Percentiles rank a stretch among this genome's conserved stretches.
Conservation (phyloP, 371 early-diverging fungal species). For the Gilbertella persicaria region DNA sequence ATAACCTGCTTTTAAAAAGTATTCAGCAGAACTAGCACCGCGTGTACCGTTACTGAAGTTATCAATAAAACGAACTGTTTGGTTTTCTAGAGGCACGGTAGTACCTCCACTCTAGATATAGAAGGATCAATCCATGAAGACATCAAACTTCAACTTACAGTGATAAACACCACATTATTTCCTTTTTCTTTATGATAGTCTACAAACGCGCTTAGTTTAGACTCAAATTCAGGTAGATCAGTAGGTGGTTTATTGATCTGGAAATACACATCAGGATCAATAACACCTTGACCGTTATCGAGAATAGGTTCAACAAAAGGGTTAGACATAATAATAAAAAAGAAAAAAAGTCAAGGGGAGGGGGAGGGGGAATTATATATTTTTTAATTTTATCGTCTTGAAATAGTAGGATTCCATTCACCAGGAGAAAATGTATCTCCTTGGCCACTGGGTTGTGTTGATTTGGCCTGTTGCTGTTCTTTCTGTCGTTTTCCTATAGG, state of each 20-base stretch:
- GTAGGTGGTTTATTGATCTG: constrained; percentile 74
- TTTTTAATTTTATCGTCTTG: not conserved
- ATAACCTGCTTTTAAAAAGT: constrained; percentile 89
- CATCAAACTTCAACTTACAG: constrained; percentile 49
- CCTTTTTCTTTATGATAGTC: constrained; percentile 56
- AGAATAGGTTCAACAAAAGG: constrained; percentile 29
- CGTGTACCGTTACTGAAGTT: constrained; percentile 97
- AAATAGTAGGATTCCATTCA: constrained; percentile 33
- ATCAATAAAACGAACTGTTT: constrained; percentile 98
- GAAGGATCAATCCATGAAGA: not conserved
- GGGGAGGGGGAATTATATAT: too few species aligned
- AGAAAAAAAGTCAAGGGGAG: too few species aligned
- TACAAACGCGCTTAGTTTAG: constrained; percentile 70
- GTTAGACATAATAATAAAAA: too few species aligned
- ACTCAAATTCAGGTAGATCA: constrained; percentile 66
- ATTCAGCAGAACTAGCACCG: constrained; percentile 95
- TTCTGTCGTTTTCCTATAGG: not conserved
- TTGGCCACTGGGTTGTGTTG: constrained; percentile 36
- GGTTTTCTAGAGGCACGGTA: constrained; percentile 93
- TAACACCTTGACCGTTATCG: constrained; percentile 57
- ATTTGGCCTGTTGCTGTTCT: constrained; percentile 3
- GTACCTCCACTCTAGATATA: constrained; percentile 89
- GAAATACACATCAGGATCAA: constrained; percentile 84
- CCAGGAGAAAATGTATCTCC: constrained; percentile 48
- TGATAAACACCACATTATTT: constrained; percentile 78